phyloP scores from a whole-genome alignment of 257 asterid genomes.

The Ajuga chamaepitys region DNA sequence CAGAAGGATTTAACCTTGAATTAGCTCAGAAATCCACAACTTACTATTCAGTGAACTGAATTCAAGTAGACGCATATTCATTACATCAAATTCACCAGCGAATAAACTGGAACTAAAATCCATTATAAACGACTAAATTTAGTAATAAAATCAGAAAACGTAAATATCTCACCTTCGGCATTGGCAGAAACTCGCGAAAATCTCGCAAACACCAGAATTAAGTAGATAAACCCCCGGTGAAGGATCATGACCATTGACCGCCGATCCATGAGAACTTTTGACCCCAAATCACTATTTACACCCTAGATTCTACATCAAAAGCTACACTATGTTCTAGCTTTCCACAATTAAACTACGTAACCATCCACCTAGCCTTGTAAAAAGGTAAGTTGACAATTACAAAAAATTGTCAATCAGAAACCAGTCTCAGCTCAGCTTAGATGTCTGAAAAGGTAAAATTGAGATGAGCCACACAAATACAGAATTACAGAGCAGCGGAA shows the following conservation, averaged over 20 bases:
- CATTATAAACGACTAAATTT: neutral
- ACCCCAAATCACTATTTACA: constrained; percentile 17
- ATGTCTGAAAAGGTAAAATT: neutral
- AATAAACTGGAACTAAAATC: neutral
- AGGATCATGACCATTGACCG: constrained; percentile 45
- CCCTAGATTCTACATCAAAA: constrained; percentile 27
- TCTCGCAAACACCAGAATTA: constrained; percentile 35
- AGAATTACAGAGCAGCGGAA: neutral
- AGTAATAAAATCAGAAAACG: neutral
- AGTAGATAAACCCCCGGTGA: constrained; percentile 29
- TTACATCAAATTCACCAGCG: constrained; percentile 10
- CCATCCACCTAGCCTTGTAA: neutral
- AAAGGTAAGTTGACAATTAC: neutral
- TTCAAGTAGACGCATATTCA: constrained; percentile 26
- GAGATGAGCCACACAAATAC: neutral
- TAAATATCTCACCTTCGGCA: constrained; percentile 64
- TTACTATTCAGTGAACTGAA: neutral
- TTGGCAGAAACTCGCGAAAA: constrained; percentile 51
- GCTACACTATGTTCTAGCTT: constrained; percentile 12
- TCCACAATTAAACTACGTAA: constrained; percentile 9
- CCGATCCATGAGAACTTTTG: constrained; percentile 45
- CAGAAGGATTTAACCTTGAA: neutral
- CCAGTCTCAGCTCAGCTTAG: neutral
- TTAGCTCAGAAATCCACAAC: neutral
- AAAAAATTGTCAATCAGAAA: neutral